Conservation (phyloP, 2,329 filamentous ascomycete species). For the Fusarium euwallaceae region DNA sequence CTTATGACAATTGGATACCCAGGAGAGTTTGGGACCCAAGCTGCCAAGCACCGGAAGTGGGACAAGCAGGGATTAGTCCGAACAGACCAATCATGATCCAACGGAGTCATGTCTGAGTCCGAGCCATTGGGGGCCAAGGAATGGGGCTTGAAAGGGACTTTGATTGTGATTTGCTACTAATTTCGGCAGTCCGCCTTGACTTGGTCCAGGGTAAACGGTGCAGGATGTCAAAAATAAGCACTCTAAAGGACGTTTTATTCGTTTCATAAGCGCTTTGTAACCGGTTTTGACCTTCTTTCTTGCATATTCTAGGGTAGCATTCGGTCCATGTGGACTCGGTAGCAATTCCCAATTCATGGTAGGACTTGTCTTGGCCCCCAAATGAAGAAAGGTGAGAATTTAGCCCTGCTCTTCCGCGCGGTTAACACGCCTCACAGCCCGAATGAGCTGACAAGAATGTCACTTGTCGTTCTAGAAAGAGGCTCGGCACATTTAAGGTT, state of each 20-base stretch:
- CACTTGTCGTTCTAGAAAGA: neutral
- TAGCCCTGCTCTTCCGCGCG: neutral
- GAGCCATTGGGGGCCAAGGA: neutral
- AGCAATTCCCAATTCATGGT: neutral
- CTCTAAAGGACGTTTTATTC: neutral
- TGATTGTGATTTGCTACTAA: constrained; percentile 1
- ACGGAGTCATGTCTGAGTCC: neutral
- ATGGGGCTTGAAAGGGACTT: neutral
- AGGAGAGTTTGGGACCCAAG: neutral
- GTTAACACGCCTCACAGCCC: neutral
- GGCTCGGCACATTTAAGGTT: neutral
- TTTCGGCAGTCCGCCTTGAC: neutral
- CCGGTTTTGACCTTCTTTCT: neutral
- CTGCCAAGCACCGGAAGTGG: neutral
- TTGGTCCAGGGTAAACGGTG: neutral
- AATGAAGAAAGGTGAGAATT: neutral
- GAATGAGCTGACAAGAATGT: neutral
- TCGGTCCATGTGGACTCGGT: neutral
- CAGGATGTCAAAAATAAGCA: constrained; percentile 1
- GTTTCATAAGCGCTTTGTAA: neutral
- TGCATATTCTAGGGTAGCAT: neutral
- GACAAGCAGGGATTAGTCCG: neutral
- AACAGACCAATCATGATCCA: neutral
- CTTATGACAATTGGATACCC: constrained; percentile 1
- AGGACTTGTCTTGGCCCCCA: neutral